phyloP scores from a whole-genome alignment of 805 yeast genomes.

The Ogataea trehaloabstinens region DNA sequence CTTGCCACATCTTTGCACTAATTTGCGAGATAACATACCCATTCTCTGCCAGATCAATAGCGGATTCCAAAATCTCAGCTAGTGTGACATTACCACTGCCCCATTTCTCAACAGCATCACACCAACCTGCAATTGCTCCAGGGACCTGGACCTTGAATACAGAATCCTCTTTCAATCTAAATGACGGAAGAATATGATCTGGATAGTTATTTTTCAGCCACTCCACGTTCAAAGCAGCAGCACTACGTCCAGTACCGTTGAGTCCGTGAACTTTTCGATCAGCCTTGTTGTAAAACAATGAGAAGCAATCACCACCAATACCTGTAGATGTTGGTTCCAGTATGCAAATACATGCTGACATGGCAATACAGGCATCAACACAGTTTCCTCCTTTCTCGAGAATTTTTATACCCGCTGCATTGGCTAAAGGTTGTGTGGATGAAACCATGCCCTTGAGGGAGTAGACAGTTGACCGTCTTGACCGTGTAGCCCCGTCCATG shows the following conservation, averaged over 20 bases:
- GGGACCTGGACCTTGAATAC: constrained; percentile 69
- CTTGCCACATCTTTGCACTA: constrained; percentile 50
- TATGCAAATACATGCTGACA: constrained; percentile 53
- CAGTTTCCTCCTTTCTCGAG: constrained; percentile 72
- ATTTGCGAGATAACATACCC: constrained; percentile 67
- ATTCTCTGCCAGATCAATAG: constrained; percentile 63
- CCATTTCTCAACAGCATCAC: constrained; percentile 65
- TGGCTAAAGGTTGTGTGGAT: constrained; percentile 75
- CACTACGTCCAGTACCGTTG: constrained; percentile 76
- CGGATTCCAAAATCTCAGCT: constrained; percentile 58
- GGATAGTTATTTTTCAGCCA: constrained; percentile 39
- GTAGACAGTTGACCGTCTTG: constrained; percentile 73
- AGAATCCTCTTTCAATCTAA: constrained; percentile 50
- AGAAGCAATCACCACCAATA: constrained; percentile 69
- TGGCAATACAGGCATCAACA: constrained; percentile 63
- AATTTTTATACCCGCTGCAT: constrained; percentile 67
- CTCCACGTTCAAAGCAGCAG: constrained; percentile 48
- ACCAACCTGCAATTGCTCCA: constrained; percentile 80
- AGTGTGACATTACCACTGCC: constrained; percentile 67
- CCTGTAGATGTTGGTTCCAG: constrained; percentile 62
- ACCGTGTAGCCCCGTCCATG: constrained; percentile 28
- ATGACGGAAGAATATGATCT: constrained; percentile 40
- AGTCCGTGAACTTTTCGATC: constrained; percentile 58
- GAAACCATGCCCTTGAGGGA: constrained; percentile 72
- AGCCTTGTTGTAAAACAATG: constrained; percentile 51